Conservation (phyloP, 192 early-diverging fungal species). For the Radiomyces spectabilis region DNA sequence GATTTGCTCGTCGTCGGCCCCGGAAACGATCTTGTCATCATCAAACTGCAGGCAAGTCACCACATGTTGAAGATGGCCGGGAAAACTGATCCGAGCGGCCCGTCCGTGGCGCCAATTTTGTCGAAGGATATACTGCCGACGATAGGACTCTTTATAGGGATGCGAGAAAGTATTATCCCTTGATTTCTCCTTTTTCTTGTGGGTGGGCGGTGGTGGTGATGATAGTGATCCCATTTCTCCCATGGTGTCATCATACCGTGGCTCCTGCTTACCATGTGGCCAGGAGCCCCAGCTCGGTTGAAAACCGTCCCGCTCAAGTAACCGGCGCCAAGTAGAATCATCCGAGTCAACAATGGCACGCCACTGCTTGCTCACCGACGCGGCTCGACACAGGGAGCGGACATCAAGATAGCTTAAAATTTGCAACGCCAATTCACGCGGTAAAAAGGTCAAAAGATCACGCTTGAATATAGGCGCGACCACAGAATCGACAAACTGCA, state of each 20-base stretch:
- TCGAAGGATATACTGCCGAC: slow-evolving; percentile 67
- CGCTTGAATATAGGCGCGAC: slow-evolving; percentile 85
- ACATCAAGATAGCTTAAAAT: slow-evolving; percentile 82
- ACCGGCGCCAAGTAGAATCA: slow-evolving; percentile 37
- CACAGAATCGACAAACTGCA: slow-evolving; percentile 90
- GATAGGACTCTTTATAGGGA: slow-evolving; percentile 74
- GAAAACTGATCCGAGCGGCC: slow-evolving; percentile 70
- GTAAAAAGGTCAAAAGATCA: slow-evolving; percentile 79
- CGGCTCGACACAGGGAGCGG: slow-evolving; percentile 64
- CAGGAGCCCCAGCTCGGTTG: no score
- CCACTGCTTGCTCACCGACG: slow-evolving; percentile 76
- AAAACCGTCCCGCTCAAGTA: slow-evolving; percentile 39
- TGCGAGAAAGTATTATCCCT: slow-evolving; percentile 16
- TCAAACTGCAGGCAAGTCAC: slow-evolving; percentile 97
- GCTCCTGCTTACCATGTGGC: neutral
- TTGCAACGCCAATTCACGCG: slow-evolving; percentile 58
- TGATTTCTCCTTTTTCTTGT: slow-evolving; percentile 21
- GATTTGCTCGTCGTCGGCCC: slow-evolving; percentile 88
- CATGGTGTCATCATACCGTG: slow-evolving; percentile 17
- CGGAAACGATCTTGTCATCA: slow-evolving; percentile 89
- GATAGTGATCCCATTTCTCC: slow-evolving; percentile 18
- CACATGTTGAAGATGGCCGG: slow-evolving; percentile 77
- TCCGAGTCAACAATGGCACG: slow-evolving; percentile 67
- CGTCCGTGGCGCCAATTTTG: slow-evolving; percentile 76
- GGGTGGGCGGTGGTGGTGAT: no score